phyloP scores from a whole-genome alignment of 2,329 filamentous ascomycete species.

The Dichotomopilus funicola region DNA sequence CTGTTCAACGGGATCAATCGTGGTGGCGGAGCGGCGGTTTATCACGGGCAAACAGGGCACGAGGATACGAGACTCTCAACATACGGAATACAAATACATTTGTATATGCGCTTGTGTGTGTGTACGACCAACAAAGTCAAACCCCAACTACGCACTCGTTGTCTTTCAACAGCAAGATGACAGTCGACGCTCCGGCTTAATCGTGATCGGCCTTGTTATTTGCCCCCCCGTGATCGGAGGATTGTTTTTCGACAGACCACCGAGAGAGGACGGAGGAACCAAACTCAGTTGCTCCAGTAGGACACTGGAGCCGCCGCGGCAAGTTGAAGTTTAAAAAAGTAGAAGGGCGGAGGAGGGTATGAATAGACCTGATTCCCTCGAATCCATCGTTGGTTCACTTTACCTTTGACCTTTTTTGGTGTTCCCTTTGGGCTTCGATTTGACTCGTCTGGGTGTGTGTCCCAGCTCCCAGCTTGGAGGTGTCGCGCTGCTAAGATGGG shows the following conservation, averaged over 20 bases:
- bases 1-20: not conserved
- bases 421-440: too few species aligned
- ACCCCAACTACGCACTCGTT: slow-evolving; percentile 77
- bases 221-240: slow-evolving; percentile 44
- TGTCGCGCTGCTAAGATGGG: too few species aligned
- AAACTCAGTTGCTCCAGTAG: slow-evolving; percentile 56
- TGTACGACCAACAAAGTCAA: slow-evolving; percentile 96
- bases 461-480: too few species aligned
- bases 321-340: slow-evolving; percentile 11
- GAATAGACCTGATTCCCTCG: too few species aligned
- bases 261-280: slow-evolving; percentile 63
- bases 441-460: too few species aligned
- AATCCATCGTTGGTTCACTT: too few species aligned
- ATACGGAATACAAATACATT: not conserved
- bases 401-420: too few species aligned
- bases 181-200: slow-evolving; percentile 99
- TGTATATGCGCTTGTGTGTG: slow-evolving; percentile 21
- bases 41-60: not conserved
- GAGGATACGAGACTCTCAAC: not conserved
- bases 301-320: slow-evolving; percentile 51
- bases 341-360: too few species aligned
- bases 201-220: slow-evolving; percentile 76
- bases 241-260: slow-evolving; percentile 57
- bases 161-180: slow-evolving; percentile 73
- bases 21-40: not conserved